Evolutionary conservation across 305 asterid genomes (phyloP).

Genomic region (Solanum hybrid): DNA sequence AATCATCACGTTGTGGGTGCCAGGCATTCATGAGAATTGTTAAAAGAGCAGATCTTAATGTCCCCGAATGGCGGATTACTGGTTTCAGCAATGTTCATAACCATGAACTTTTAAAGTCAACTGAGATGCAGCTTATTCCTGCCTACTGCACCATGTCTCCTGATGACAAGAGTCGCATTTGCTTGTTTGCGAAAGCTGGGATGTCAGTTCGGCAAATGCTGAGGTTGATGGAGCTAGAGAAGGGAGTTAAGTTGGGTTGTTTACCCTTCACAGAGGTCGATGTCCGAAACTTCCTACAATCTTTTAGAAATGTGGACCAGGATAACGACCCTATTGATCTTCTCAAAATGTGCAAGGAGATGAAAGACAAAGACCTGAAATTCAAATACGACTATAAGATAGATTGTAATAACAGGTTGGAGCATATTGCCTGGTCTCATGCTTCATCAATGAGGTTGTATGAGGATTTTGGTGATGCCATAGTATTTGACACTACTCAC

Average conservation of each 20-base stretch:
- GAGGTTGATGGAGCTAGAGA: constrained; percentile 60
- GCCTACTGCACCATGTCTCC: constrained; percentile 40
- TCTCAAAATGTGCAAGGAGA: constrained; percentile 49
- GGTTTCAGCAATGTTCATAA: constrained; percentile 53
- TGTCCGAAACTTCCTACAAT: constrained; percentile 47
- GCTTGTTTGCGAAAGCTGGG: constrained; percentile 61
- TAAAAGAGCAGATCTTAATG: constrained; percentile 39
- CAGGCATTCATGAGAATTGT: constrained; percentile 58
- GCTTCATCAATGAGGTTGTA: constrained; percentile 40
- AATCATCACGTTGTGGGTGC: constrained; percentile 66
- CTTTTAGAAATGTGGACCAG: constrained; percentile 42
- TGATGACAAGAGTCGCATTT: constrained; percentile 56
- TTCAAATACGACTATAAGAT: constrained; percentile 43
- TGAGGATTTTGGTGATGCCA: constrained; percentile 50
- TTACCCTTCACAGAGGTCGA: constrained; percentile 62
- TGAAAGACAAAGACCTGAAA: constrained; percentile 46
- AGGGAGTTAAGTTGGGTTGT: constrained; percentile 51
- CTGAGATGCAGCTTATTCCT: constrained; percentile 36
- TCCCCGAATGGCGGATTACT: constrained; percentile 63
- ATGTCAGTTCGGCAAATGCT: constrained; percentile 63
- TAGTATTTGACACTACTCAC: constrained; percentile 56
- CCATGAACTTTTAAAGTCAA: constrained; percentile 46
- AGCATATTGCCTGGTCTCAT: constrained; percentile 51
- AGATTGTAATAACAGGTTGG: constrained; percentile 48
- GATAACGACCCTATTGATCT: constrained; percentile 54